Evolutionary conservation across 2,329 filamentous ascomycete species (phyloP).

Genomic region (Akanthomyces dipterigenus): DNA sequence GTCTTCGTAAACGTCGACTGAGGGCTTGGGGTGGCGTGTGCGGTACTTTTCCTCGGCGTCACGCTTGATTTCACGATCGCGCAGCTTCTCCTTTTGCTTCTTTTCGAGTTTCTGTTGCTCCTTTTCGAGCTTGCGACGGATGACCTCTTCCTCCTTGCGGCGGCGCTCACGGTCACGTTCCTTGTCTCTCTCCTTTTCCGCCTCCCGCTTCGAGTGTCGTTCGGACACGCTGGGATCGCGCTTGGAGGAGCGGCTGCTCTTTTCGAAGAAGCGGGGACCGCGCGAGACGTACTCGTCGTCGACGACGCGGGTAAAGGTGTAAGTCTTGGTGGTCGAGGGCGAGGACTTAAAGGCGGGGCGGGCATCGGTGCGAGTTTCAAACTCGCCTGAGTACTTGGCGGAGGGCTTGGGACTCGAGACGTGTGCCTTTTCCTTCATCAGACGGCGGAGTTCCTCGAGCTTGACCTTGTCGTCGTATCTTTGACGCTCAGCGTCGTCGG

Average conservation of each 20-base stretch:
- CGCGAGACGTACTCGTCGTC: constrained; percentile 38
- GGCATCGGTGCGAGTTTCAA: constrained; percentile 47
- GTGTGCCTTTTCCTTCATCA: constrained; percentile 37
- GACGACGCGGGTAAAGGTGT: constrained; percentile 31
- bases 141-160: constrained; percentile 1
- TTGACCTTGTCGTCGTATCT: constrained; percentile 74
- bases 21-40: constrained; percentile 22
- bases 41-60: constrained; percentile 30
- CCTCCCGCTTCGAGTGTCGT: constrained; percentile 37
- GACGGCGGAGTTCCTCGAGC: constrained; percentile 57
- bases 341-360: constrained; percentile 34
- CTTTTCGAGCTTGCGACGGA: constrained; percentile 27
- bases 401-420: constrained; percentile 38
- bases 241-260: constrained; percentile 30
- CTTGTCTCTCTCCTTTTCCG: constrained; percentile 29
- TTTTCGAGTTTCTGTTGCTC: constrained; percentile 29
- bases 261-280: constrained; percentile 36
- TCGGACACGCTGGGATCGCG: constrained; percentile 43
- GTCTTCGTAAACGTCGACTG: constrained; percentile 29
- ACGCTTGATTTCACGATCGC: constrained; percentile 32
- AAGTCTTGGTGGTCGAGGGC: constrained; percentile 27
- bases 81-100: constrained; percentile 27
- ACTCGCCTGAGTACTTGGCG: constrained; percentile 25
- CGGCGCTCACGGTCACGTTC: constrained; percentile 19
- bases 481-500: constrained; percentile 63